Base-by-base conservation (phyloP, 2,329 filamentous ascomycete species). In the Epichloe gansuensis region DNA sequence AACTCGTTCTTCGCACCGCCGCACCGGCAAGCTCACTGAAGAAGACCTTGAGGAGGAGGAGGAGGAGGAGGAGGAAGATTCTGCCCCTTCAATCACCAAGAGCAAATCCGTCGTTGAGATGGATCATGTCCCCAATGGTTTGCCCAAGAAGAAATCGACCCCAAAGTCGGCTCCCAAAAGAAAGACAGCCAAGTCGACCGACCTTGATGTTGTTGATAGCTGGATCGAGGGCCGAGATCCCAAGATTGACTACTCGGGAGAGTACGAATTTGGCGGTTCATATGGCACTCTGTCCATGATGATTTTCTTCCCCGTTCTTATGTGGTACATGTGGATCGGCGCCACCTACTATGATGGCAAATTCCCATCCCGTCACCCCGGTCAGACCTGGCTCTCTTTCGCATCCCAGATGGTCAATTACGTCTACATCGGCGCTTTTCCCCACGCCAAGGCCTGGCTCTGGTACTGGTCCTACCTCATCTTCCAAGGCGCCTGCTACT, bases 311-410 rank as follows among this genome's bases (percentile, higher is more conserved):
- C 93, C 93, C n/a, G 56, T 84, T 39, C 78, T 98, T 61, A 97
- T 97, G 91, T 96, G 88, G 78, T 97, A 96, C 73, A 95, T 98
- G 90, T 97, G 90, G 90, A 84, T 95, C 68, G 93, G 93, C 49
- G 87, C 91, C 36, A 90, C 84, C 48, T 95, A 91, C 72, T 98
- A 96, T 71, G 74, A 89, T 64, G 91, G 91, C 60, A 82, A 86
- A 57, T 75, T 94, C 49, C 93, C 93, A 15, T 71, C 73, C 43
- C 86, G 81, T 1, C 71, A 71, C 2, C 66, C 78, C 43, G 85
- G 78, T 42, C 77, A 95, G 73, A 82, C 75, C 59, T 80, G 80
- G 65, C 59, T 63, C 12, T 82, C 91, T 17, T 97, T 96, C 65
- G 74, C 78, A 51, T 69, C 74, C 53, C 83, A 95, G 58, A 69